Evolutionary conservation across 805 yeast species (phyloP).

Genomic region (Pachysolen tannophilus): DNA sequence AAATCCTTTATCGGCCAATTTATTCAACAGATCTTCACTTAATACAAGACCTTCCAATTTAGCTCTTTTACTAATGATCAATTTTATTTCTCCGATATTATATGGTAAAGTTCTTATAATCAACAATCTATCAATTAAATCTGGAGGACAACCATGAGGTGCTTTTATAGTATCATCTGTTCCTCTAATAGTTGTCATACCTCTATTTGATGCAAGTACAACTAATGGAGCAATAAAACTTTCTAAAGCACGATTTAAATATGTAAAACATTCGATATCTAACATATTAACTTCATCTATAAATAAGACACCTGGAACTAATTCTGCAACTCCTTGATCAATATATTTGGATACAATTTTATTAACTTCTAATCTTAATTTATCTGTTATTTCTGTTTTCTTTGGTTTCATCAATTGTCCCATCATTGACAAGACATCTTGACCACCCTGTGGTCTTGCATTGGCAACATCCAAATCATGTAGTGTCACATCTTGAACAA

Average conservation of each 20-base stretch:
- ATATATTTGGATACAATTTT: constrained; percentile 94
- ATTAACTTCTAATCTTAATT: constrained; percentile 86
- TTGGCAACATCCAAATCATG: constrained; percentile 96
- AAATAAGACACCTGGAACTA: constrained; percentile 95
- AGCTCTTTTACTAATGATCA: constrained; percentile 79
- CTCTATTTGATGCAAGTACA: constrained; percentile 92
- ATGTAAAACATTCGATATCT: constrained; percentile 93
- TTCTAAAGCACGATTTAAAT: constrained; percentile 89
- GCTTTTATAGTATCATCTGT: constrained; percentile 76
- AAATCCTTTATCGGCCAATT: constrained; percentile 66
- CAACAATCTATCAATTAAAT: constrained; percentile 81
- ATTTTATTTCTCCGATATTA: constrained; percentile 68
- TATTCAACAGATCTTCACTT: constrained; percentile 60
- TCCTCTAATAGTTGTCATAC: constrained; percentile 86
- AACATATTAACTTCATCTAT: constrained; percentile 98
- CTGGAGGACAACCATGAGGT: constrained; percentile 97
- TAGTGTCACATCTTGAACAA: constrained; percentile 93
- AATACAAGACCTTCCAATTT: constrained; percentile 66
- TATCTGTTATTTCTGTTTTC: constrained; percentile 95
- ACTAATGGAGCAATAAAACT: constrained; percentile 90
- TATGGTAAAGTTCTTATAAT: constrained; percentile 93
- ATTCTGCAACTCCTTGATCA: constrained; percentile 96
- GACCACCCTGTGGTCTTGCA: constrained; percentile 95
- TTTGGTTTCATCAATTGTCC: constrained; percentile 94
- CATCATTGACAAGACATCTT: constrained; percentile 92